Conservation (phyloP, 768 basidiomycete genomes). For the Pleurotus djamor region DNA sequence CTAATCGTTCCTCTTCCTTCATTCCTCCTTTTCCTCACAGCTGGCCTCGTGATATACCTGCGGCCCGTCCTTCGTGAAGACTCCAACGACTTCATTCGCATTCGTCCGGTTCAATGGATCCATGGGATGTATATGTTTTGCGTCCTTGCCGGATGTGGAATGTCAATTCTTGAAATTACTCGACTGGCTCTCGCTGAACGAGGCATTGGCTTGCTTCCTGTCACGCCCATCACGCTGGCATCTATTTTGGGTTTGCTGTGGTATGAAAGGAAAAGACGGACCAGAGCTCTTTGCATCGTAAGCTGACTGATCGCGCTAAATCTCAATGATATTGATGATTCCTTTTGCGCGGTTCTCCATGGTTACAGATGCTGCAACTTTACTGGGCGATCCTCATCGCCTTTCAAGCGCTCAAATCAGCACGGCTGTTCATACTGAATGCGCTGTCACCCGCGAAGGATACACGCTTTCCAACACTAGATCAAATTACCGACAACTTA, state of each 20-base stretch:
- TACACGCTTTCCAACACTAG: constrained; percentile 20
- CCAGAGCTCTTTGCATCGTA: constrained; percentile 12
- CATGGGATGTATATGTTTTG: constrained; percentile 21
- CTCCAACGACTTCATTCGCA: background rate
- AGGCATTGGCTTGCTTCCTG: constrained; percentile 25
- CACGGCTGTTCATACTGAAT: constrained; percentile 14
- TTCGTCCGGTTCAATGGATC: constrained; percentile 15
- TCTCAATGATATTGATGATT: too few species aligned
- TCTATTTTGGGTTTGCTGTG: constrained; percentile 15
- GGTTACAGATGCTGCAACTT: constrained; percentile 13
- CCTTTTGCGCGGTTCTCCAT: background rate
- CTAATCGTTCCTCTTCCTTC: constrained; percentile 24
- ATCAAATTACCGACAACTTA: constrained; percentile 22
- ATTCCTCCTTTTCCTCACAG: constrained; percentile 18
- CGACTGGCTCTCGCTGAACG: constrained; percentile 20
- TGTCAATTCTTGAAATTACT: constrained; percentile 25
- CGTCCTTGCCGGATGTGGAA: constrained; percentile 18
- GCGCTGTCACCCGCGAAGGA: constrained; percentile 16
- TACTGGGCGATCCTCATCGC: constrained; percentile 21
- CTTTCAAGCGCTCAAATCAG: constrained; percentile 16
- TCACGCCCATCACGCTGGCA: constrained; percentile 16
- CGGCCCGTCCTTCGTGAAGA: background rate
- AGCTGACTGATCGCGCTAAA: constrained; percentile 8
- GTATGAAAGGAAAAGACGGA: constrained; percentile 14
- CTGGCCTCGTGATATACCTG: constrained; percentile 3